Evolutionary conservation across 441 rosid species (phyloP).

Genomic region (Erodium chrysanthum): DNA sequence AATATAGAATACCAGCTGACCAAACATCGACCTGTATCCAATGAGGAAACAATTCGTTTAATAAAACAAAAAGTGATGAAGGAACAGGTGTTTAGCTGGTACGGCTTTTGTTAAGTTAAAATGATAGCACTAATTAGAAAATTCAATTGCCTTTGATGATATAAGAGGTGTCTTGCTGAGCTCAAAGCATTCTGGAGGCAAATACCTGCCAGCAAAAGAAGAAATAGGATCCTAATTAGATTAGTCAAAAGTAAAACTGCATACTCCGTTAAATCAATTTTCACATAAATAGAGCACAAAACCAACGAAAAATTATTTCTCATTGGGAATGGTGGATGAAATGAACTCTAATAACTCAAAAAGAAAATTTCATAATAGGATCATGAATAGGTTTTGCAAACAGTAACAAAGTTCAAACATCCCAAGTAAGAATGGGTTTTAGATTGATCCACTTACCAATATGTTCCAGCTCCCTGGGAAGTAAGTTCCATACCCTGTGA

Average conservation of each 20-base stretch:
- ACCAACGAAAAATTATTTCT: neutral
- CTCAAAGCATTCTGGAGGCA: slow-evolving; percentile 98
- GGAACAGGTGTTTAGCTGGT: neutral
- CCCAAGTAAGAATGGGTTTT: slow-evolving; percentile 15
- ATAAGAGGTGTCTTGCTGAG: slow-evolving; percentile 80
- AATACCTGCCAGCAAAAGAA: slow-evolving; percentile 48
- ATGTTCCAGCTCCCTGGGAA: slow-evolving; percentile 99
- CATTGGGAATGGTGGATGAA: neutral
- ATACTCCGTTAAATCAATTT: neutral
- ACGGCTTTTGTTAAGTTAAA: no score
- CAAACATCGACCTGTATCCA: slow-evolving; percentile 86
- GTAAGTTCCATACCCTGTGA: slow-evolving; percentile 99
- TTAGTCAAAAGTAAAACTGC: neutral
- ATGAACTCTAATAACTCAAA: neutral
- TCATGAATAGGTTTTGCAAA: neutral
- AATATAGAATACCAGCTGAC: slow-evolving; percentile 88
- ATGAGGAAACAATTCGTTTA: slow-evolving; percentile 10
- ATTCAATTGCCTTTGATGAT: slow-evolving; percentile 66
- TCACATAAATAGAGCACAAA: no score
- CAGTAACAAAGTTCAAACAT: slow-evolving; percentile 9
- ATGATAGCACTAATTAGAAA: neutral
- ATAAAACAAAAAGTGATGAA: neutral
- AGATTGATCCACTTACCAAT: slow-evolving; percentile 56
- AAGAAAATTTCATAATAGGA: neutral
- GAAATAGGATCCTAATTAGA: slow-evolving; percentile 4